Conservation (phyloP, 1,284 basidiomycete genomes). For the Peniophora sp. region DNA sequence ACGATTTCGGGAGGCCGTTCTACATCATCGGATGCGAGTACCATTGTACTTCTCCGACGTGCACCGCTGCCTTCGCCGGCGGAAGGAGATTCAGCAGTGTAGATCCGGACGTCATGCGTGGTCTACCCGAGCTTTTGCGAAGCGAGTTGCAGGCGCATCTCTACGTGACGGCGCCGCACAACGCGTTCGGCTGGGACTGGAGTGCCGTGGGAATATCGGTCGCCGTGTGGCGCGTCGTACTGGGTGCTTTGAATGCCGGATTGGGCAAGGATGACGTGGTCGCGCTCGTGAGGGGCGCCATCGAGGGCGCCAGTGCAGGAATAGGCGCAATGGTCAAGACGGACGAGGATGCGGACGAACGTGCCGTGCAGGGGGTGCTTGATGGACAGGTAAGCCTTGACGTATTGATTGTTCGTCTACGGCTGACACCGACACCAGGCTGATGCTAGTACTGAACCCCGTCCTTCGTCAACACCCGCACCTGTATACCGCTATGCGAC, state of each 20-base stretch:
- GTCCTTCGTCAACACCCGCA: slow-evolving; percentile 11
- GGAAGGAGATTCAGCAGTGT: slow-evolving; percentile 61
- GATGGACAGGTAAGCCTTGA: no score
- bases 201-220: slow-evolving; percentile 58
- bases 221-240: slow-evolving; percentile 61
- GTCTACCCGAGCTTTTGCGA: slow-evolving; percentile 53
- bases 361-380: slow-evolving; percentile 17
- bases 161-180: slow-evolving; percentile 33
- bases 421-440: slow-evolving; percentile 6
- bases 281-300: slow-evolving; percentile 44
- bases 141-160: slow-evolving; percentile 66
- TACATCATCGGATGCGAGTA: slow-evolving; percentile 77
- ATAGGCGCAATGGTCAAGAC: slow-evolving; percentile 13
- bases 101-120: slow-evolving; percentile 57
- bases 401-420: not conserved
- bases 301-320: slow-evolving; percentile 32
- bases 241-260: slow-evolving; percentile 44
- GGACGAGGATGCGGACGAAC: slow-evolving; percentile 27
- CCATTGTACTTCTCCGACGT: slow-evolving; percentile 42
- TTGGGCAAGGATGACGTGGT: slow-evolving; percentile 52
- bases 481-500: slow-evolving; percentile 15
- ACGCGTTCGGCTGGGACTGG: slow-evolving; percentile 61
- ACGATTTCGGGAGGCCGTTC: slow-evolving; percentile 68
- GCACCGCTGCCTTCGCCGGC: slow-evolving; percentile 33
- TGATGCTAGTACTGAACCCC: slow-evolving; percentile 6